phyloP scores from a whole-genome alignment of 129 eudicot species.

The Flaveria robusta region DNA sequence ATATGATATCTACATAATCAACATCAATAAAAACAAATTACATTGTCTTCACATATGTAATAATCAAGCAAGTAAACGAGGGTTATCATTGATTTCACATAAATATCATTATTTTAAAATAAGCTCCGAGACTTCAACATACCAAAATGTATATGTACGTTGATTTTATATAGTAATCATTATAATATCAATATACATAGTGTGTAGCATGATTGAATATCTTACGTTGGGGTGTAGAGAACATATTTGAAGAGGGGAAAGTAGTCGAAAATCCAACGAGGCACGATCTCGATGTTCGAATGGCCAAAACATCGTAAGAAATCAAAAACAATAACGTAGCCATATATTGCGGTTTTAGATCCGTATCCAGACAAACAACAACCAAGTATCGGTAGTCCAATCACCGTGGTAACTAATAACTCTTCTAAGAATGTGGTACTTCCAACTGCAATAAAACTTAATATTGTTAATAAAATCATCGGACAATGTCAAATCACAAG shows the following conservation, averaged over 20 bases:
- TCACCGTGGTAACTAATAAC: constrained; percentile 44
- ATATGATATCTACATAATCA: too few species aligned
- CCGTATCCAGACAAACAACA: constrained; percentile 61
- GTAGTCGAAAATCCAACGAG: constrained; percentile 58
- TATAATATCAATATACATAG: background rate
- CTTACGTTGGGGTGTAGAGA: constrained; percentile 87
- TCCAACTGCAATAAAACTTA: constrained; percentile 54
- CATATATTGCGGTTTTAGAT: constrained; percentile 54
- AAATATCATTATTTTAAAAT: too few species aligned
- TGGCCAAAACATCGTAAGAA: constrained; percentile 74
- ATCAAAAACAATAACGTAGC: constrained; percentile 68
- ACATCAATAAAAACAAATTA: too few species aligned
- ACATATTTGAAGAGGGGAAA: constrained; percentile 60
- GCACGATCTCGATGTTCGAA: constrained; percentile 69
- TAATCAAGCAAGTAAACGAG: too few species aligned
- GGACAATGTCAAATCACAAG: background rate
- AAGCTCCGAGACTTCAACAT: background rate
- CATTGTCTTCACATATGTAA: too few species aligned
- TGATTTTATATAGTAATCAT: background rate
- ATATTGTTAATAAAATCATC: background rate
- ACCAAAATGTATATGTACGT: background rate
- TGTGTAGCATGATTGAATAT: background rate
- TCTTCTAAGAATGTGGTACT: constrained; percentile 70
- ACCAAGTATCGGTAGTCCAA: constrained; percentile 68
- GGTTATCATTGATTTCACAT: too few species aligned